phyloP scores from a whole-genome alignment of 768 basidiomycete species.

The Albatrellus ellisii region DNA sequence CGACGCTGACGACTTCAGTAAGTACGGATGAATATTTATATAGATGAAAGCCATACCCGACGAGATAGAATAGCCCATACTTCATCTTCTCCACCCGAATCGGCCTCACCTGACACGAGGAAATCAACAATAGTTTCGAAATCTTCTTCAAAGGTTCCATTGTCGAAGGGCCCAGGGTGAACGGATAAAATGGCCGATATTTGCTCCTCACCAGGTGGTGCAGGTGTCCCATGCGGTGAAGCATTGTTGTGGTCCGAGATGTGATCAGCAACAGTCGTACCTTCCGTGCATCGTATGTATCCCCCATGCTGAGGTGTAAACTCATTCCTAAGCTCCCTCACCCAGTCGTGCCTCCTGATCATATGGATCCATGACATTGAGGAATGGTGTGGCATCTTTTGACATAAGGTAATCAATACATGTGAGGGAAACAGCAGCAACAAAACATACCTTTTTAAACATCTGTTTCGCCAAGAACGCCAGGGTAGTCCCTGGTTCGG shows the following conservation, averaged over 20 bases:
- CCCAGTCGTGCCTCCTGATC: background rate
- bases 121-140: constrained; percentile 2
- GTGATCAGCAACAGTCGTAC: background rate
- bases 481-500: background rate
- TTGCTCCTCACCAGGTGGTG: too few species aligned
- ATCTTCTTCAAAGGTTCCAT: background rate
- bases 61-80: background rate
- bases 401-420: background rate
- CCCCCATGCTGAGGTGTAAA: background rate
- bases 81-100: background rate
- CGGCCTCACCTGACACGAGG: background rate
- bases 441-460: background rate
- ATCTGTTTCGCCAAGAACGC: background rate
- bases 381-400: background rate
- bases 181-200: too few species aligned
- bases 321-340: background rate
- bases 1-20: background rate
- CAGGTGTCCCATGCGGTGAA: too few species aligned
- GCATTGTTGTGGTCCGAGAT: background rate
- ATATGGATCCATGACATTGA: background rate
- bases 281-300: background rate
- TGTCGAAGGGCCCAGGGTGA: background rate
- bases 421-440: background rate
- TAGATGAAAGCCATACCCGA: background rate
- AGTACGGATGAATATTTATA: too few species aligned